phyloP scores from a whole-genome alignment of 2,329 filamentous ascomycete genomes.

The Didymella exigua region DNA sequence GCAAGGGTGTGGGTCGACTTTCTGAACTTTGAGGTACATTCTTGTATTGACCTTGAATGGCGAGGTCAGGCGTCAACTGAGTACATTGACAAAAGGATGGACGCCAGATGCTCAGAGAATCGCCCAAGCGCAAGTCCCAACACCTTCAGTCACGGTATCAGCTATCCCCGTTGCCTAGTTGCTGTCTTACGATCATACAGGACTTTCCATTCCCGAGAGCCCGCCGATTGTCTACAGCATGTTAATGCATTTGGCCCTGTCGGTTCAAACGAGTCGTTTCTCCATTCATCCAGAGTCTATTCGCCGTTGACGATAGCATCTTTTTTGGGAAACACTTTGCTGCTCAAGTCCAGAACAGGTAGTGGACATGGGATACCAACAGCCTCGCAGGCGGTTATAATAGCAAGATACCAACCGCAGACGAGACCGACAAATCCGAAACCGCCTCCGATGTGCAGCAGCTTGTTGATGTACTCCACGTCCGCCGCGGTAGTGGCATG shows the following conservation, averaged over 20 bases:
- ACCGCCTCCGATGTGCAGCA: slow-evolving; percentile 22
- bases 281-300: not conserved
- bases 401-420: slow-evolving; percentile 27
- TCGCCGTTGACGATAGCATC: not conserved
- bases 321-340: slow-evolving; percentile 25
- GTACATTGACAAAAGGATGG: too few species aligned
- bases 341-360: slow-evolving; percentile 27
- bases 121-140: too few species aligned
- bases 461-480: slow-evolving; percentile 20
- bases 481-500: slow-evolving; percentile 20
- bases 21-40: too few species aligned
- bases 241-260: too few species aligned
- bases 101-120: too few species aligned
- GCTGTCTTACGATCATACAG: too few species aligned
- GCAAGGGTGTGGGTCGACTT: too few species aligned
- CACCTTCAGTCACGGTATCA: too few species aligned
- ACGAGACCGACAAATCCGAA: slow-evolving; percentile 26
- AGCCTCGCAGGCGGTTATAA: slow-evolving; percentile 25
- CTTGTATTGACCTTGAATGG: too few species aligned
- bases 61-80: too few species aligned
- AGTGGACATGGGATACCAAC: slow-evolving; percentile 29
- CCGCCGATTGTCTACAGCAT: not conserved
- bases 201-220: too few species aligned
- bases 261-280: not conserved
- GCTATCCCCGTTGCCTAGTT: too few species aligned